Conservation (phyloP, 2,329 filamentous ascomycete species). For the Aspergillus hiratsukae region DNA sequence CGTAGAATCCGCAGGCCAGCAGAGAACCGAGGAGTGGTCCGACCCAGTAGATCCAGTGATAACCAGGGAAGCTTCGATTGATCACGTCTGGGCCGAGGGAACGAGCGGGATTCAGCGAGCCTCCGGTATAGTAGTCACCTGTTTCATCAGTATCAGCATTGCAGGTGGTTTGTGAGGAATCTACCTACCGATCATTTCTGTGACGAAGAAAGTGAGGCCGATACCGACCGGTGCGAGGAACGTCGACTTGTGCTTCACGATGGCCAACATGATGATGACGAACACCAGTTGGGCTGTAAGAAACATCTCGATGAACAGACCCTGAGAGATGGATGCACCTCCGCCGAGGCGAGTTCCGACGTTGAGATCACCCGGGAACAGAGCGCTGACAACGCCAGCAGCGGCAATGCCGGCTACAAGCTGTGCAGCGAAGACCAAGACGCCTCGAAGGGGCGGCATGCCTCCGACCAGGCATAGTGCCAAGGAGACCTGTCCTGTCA, state of each 20-base stretch:
- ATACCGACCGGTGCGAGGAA: constrained; percentile 69
- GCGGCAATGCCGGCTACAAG: constrained; percentile 57
- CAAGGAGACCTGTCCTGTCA: constrained; percentile 46
- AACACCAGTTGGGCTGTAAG: constrained; percentile 61
- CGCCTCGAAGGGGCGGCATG: constrained; percentile 49
- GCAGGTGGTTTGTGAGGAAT: neutral
- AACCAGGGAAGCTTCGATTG: constrained; percentile 41
- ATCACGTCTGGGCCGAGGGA: constrained; percentile 47
- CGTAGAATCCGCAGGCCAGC: constrained; percentile 48
- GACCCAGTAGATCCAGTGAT: constrained; percentile 51
- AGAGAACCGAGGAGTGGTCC: constrained; percentile 44
- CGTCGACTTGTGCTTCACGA: constrained; percentile 69
- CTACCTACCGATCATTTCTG: constrained; percentile 44
- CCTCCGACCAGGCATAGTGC: constrained; percentile 57
- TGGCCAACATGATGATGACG: constrained; percentile 64
- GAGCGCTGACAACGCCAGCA: constrained; percentile 52
- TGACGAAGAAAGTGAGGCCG: constrained; percentile 65
- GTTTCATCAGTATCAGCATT: neutral
- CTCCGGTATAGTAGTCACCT: constrained; percentile 48
- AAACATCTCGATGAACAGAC: constrained; percentile 64
- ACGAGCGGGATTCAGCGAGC: constrained; percentile 46
- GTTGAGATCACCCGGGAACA: constrained; percentile 55
- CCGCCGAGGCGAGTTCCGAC: constrained; percentile 55
- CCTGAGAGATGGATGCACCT: constrained; percentile 51
- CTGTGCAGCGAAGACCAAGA: constrained; percentile 54